A percentile compares a stretch with the other conserved stretches of the same genome.
These are phyloP conservation scores for Penicillium ucsense DNA, from an alignment of 495 filamentous ascomycete species.

Conservation along the genomic window DNA sequence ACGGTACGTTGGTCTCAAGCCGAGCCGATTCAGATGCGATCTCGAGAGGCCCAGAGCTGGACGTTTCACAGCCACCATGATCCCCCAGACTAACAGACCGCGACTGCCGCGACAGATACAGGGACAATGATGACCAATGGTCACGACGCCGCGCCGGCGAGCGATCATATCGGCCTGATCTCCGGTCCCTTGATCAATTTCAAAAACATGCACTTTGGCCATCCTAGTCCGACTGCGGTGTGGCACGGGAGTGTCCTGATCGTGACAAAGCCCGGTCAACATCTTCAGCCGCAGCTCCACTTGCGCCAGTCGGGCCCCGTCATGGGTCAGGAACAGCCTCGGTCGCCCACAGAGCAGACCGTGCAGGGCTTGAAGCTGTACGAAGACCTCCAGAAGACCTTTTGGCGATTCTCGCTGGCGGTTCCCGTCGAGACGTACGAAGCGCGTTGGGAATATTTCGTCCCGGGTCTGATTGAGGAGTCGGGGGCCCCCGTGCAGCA, in stretches of 20 bases:
- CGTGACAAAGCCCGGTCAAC: constrained; percentile 57
- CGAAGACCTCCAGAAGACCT: constrained; percentile 64
- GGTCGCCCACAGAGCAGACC: constrained; percentile 9
- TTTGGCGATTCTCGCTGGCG: constrained; percentile 68
- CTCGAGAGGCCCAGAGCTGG: background rate
- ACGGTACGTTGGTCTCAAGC: constrained; percentile 4
- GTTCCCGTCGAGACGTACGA: constrained; percentile 39
- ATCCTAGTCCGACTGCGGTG: constrained; percentile 16
- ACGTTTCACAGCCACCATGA: too few species aligned
- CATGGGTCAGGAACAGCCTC: constrained; percentile 3
- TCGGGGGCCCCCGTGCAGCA: constrained; percentile 28
- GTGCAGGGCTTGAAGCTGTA: constrained; percentile 61
- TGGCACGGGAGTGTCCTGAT: constrained; percentile 83
- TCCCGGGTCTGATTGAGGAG: constrained; percentile 31
- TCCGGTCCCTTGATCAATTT: constrained; percentile 82
- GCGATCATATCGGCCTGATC: constrained; percentile 34
- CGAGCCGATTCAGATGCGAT: background rate
- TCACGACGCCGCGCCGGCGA: constrained; percentile 4
- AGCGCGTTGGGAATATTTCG: constrained; percentile 40
- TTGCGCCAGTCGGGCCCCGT: constrained; percentile 39
- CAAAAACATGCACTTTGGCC: constrained; percentile 59
- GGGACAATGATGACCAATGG: constrained; percentile 10
- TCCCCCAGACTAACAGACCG: background rate
- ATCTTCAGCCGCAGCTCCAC: constrained; percentile 34
- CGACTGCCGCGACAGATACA: background rate